Conservation (phyloP, 1,284 basidiomycete genomes). For the Papiliotrema nemorosa region DNA sequence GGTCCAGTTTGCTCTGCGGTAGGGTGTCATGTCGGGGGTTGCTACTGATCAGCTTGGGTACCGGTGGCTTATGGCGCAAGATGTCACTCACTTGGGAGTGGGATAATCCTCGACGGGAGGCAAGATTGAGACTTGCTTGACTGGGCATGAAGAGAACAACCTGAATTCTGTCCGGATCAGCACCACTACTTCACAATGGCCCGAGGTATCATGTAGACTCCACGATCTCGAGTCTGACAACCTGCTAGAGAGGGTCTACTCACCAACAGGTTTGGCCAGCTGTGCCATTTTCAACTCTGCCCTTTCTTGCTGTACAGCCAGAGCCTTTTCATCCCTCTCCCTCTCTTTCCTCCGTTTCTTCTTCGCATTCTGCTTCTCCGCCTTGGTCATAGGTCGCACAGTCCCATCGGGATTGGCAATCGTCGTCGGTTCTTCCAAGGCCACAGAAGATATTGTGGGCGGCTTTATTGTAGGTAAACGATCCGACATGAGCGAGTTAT, state of each 20-base stretch:
- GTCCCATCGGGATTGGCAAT: too few species aligned
- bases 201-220: neutral
- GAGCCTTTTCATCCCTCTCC: constrained; percentile 22
- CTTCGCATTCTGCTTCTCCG: constrained; percentile 46
- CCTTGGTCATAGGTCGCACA: constrained; percentile 36
- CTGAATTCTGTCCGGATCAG: constrained; percentile 23
- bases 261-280: constrained; percentile 11
- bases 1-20: neutral
- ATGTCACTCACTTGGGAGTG: constrained; percentile 15
- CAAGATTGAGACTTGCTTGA: constrained; percentile 17
- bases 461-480: too few species aligned
- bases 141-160: constrained; percentile 29
- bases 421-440: too few species aligned
- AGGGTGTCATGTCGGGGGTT: constrained; percentile 8
- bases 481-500: constrained; percentile 21
- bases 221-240: neutral
- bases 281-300: constrained; percentile 1
- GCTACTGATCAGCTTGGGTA: constrained; percentile 4
- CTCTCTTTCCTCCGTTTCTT: constrained; percentile 43
- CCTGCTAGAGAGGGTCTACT: constrained; percentile 1
- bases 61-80: neutral
- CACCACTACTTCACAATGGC: neutral
- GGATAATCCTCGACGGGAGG: constrained; percentile 19
- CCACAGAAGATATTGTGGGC: too few species aligned
- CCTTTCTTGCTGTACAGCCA: constrained; percentile 6